phyloP scores from a whole-genome alignment of 495 filamentous ascomycete species.

The Neurospora sp. region DNA sequence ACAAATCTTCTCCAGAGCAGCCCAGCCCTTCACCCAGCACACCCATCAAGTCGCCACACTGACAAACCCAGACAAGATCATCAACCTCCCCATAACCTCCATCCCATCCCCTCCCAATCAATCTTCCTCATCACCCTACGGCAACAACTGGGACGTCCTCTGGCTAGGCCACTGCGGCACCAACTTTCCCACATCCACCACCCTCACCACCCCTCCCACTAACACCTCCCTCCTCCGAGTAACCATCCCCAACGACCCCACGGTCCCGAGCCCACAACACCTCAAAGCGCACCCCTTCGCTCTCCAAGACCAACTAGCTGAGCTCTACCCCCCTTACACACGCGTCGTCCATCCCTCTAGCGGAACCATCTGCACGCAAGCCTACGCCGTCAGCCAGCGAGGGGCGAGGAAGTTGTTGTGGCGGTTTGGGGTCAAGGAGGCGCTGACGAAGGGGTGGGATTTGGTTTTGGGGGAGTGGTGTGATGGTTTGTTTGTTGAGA shows the following conservation, averaged over 20 bases:
- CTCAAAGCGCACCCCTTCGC: slow-evolving; percentile 38
- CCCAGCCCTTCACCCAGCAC: slow-evolving; percentile 20
- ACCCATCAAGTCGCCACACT: not conserved
- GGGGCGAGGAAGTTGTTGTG: slow-evolving; percentile 35
- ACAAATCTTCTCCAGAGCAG: slow-evolving; percentile 26
- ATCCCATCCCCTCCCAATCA: not conserved
- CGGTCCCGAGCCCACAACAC: slow-evolving; percentile 29
- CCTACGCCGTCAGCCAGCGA: slow-evolving; percentile 35
- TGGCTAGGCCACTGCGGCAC: slow-evolving; percentile 44
- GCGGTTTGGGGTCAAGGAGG: slow-evolving; percentile 25
- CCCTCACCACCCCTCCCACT: too few species aligned
- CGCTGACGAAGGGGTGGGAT: slow-evolving; percentile 33
- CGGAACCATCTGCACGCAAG: slow-evolving; percentile 34
- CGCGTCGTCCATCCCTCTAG: slow-evolving; percentile 31
- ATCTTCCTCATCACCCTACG: slow-evolving; percentile 18
- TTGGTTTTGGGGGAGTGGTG: slow-evolving; percentile 39
- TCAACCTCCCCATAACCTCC: not conserved
- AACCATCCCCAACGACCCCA: slow-evolving; percentile 24
- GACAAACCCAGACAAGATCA: not conserved
- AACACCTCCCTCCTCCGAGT: slow-evolving; percentile 17
- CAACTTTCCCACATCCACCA: slow-evolving; percentile 21
- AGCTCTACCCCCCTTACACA: slow-evolving; percentile 33
- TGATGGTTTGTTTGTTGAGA: slow-evolving; percentile 16
- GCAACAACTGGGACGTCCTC: slow-evolving; percentile 39
- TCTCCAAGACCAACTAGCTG: slow-evolving; percentile 24